These are phyloP conservation scores for Mycena haematopus DNA, from an alignment of 768 basidiomycete genomes.

Conservation along the genomic window DNA sequence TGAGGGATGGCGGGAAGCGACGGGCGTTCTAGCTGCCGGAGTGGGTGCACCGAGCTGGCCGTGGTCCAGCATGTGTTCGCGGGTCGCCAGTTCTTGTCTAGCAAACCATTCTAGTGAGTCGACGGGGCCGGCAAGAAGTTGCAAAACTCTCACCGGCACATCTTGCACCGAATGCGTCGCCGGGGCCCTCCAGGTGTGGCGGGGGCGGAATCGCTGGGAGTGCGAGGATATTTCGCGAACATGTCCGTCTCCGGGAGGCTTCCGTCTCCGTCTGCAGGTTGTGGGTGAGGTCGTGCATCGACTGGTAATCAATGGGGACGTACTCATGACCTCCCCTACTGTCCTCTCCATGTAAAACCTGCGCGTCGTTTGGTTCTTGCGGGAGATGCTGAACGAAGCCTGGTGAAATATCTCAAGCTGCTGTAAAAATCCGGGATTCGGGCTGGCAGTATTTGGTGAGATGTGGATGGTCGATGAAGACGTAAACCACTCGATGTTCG, in stretches of 20 bases:
- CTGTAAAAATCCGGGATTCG: slow-evolving; percentile 82
- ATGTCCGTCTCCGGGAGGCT: slow-evolving; percentile 67
- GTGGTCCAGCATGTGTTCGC: slow-evolving; percentile 95
- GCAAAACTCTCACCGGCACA: slow-evolving; percentile 69
- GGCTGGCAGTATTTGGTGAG: slow-evolving; percentile 50
- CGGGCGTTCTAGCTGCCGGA: slow-evolving; percentile 57
- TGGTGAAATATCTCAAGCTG: slow-evolving; percentile 84
- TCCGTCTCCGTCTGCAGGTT: slow-evolving; percentile 72
- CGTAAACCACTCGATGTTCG: slow-evolving; percentile 68
- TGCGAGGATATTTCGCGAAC: slow-evolving; percentile 77
- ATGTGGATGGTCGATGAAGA: slow-evolving; percentile 3
- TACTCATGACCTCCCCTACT: slow-evolving; percentile 80
- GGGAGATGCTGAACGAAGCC: slow-evolving; percentile 71
- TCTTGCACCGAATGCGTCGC: slow-evolving; percentile 85
- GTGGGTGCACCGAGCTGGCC: slow-evolving; percentile 77
- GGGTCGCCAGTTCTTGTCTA: slow-evolving; percentile 83
- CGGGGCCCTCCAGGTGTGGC: slow-evolving; percentile 58
- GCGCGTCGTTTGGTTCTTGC: slow-evolving; percentile 71
- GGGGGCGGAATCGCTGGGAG: slow-evolving; percentile 66
- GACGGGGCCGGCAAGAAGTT: not conserved
- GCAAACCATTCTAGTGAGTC: not conserved
- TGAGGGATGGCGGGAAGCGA: slow-evolving; percentile 46
- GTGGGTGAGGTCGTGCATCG: not conserved
- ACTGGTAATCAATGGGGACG: slow-evolving; percentile 36
- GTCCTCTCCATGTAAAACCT: slow-evolving; percentile 86